phyloP scores from a whole-genome alignment of 1,139 yeast genomes.

The Kluyveromyces sp. region DNA sequence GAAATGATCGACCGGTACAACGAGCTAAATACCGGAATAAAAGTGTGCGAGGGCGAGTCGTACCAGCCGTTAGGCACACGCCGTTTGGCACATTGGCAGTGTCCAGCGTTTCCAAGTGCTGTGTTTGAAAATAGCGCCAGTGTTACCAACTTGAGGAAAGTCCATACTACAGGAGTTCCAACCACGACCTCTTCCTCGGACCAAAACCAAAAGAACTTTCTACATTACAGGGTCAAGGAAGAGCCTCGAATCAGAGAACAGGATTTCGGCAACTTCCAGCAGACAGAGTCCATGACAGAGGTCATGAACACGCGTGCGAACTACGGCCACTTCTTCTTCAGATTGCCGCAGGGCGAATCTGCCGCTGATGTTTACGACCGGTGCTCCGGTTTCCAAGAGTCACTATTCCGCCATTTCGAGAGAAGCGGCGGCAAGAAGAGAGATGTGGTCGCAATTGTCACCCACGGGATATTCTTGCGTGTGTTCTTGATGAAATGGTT shows the following conservation, averaged over 20 bases:
- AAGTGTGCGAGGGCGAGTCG: slow-evolving; percentile 11
- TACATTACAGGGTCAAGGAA: slow-evolving; percentile 53
- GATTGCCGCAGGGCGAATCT: slow-evolving; percentile 90
- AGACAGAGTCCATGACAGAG: slow-evolving; percentile 45
- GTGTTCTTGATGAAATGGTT: slow-evolving; percentile 92
- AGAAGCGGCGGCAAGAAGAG: slow-evolving; percentile 19
- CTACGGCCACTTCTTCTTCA: slow-evolving; percentile 85
- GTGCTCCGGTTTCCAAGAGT: slow-evolving; percentile 82
- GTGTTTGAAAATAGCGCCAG: slow-evolving; percentile 18
- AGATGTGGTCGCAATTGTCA: slow-evolving; percentile 65
- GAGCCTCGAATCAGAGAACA: slow-evolving; percentile 91
- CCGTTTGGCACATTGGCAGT: slow-evolving; percentile 22
- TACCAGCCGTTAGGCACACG: slow-evolving; percentile 20
- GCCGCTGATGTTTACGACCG: slow-evolving; percentile 94
- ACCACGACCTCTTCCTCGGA: slow-evolving; percentile 14
- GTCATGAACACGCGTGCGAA: slow-evolving; percentile 76
- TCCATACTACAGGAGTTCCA: slow-evolving; percentile 6
- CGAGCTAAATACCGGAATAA: slow-evolving; percentile 16
- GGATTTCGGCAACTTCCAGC: slow-evolving; percentile 88
- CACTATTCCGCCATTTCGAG: slow-evolving; percentile 72
- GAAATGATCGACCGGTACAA: slow-evolving; percentile 45
- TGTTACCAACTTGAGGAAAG: background rate
- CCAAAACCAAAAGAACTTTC: slow-evolving; percentile 30
- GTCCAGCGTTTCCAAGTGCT: slow-evolving; percentile 20
- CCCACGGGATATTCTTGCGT: slow-evolving; percentile 92